Evolutionary conservation across 495 filamentous ascomycete genomes (phyloP).

Genomic region (Parathielavia hyrcaniae): DNA sequence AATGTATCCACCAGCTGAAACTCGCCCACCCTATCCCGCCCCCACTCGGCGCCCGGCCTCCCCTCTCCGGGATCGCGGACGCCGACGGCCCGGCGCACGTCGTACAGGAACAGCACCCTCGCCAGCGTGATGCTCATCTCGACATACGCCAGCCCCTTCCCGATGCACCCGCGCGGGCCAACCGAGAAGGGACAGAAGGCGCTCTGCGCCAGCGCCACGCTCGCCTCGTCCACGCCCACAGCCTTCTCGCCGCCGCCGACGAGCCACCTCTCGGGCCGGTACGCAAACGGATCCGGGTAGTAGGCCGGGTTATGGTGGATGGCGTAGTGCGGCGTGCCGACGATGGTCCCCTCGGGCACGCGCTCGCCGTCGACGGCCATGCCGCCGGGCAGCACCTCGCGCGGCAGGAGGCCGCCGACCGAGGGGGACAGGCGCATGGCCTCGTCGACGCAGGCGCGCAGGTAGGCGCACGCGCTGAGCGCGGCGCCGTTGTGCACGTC

Average conservation of each 20-base stretch:
- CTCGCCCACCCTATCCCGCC: slow-evolving; percentile 42
- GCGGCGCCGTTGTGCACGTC: slow-evolving; percentile 47
- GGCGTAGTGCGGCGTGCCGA: slow-evolving; percentile 51
- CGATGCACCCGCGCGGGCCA: slow-evolving; percentile 54
- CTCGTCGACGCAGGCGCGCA: slow-evolving; percentile 63
- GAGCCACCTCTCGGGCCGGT: slow-evolving; percentile 53
- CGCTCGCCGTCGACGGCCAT: slow-evolving; percentile 49
- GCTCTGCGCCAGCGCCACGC: slow-evolving; percentile 40
- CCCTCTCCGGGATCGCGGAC: slow-evolving; percentile 41
- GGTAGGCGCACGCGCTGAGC: slow-evolving; percentile 52
- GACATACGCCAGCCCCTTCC: slow-evolving; percentile 52
- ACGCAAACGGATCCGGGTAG: slow-evolving; percentile 49
- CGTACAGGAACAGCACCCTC: slow-evolving; percentile 44
- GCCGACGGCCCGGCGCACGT: slow-evolving; percentile 40
- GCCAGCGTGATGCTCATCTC: slow-evolving; percentile 48
- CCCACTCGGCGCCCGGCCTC: slow-evolving; percentile 37
- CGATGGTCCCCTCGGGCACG: slow-evolving; percentile 48
- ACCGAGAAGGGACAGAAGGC: slow-evolving; percentile 55
- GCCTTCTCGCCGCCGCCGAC: slow-evolving; percentile 22
- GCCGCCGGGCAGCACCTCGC: slow-evolving; percentile 58
- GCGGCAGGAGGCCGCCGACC: slow-evolving; percentile 54
- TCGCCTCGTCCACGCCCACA: slow-evolving; percentile 26
- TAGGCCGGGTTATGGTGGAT: slow-evolving; percentile 52
- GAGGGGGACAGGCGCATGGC: slow-evolving; percentile 64
- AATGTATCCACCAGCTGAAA: slow-evolving; percentile 54